phyloP scores from a whole-genome alignment of 768 basidiomycete genomes.

The Lactarius hatsudake region DNA sequence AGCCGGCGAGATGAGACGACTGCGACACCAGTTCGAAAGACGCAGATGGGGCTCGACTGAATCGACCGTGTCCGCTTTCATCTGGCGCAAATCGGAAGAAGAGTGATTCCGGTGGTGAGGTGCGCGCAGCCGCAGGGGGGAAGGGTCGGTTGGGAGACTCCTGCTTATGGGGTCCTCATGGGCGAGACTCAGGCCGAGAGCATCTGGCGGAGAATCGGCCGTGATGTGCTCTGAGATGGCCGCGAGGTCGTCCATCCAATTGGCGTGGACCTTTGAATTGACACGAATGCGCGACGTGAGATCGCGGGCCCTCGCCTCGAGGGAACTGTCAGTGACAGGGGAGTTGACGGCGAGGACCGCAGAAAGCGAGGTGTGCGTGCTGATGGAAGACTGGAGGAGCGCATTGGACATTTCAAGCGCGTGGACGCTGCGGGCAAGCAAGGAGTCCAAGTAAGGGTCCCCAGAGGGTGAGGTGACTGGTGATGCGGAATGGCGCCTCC shows the following conservation, averaged over 20 bases:
- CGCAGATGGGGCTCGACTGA: constrained; percentile 43
- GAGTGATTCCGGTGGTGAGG: constrained; percentile 15
- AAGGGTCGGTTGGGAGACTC: constrained; percentile 33
- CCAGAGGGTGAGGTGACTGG: constrained; percentile 30
- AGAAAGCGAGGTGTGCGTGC: constrained; percentile 58
- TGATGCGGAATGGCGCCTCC: constrained; percentile 27
- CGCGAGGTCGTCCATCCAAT: constrained; percentile 68
- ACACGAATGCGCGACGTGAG: constrained; percentile 52
- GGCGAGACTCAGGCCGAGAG: constrained; percentile 11
- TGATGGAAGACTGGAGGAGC: constrained; percentile 70
- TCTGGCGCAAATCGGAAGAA: constrained; percentile 17
- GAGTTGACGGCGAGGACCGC: constrained; percentile 47
- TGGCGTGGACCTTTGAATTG: constrained; percentile 44
- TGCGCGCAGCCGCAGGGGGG: constrained; percentile 17
- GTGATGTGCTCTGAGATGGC: constrained; percentile 37
- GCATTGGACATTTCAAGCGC: constrained; percentile 85
- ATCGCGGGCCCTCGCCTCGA: constrained; percentile 49
- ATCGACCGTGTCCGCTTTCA: neutral
- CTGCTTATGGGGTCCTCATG: constrained; percentile 29
- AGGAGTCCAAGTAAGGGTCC: constrained; percentile 69
- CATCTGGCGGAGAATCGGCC: constrained; percentile 11
- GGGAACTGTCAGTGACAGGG: constrained; percentile 42
- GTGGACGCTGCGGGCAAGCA: constrained; percentile 78
- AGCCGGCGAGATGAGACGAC: constrained; percentile 59
- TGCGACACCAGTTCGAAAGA: constrained; percentile 50